phyloP scores from a whole-genome alignment of 306 rosid species.

The Styphnolobium japonicum region DNA sequence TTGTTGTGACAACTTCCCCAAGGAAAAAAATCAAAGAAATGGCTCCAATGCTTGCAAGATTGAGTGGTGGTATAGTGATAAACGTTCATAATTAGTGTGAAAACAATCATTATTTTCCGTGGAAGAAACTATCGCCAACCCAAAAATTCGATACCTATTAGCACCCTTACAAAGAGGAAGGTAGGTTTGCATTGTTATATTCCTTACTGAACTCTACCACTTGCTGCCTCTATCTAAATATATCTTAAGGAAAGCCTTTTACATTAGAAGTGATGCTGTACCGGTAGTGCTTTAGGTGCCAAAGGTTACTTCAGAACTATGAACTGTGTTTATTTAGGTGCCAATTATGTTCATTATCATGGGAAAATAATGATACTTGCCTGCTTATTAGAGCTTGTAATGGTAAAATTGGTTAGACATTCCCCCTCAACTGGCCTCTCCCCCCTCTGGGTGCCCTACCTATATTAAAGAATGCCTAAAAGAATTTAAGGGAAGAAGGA shows the following conservation, averaged over 20 bases:
- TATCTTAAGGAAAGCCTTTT: no score
- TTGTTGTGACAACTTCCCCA: slow-evolving; percentile 97
- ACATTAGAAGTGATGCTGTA: background rate
- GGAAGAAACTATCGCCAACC: slow-evolving; percentile 98
- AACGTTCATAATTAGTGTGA: slow-evolving; percentile 80
- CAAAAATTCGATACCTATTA: slow-evolving; percentile 87
- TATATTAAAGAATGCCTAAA: background rate
- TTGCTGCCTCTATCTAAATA: background rate
- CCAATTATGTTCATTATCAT: background rate
- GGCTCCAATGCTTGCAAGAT: slow-evolving; percentile 93
- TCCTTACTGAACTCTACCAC: background rate
- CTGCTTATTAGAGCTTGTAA: background rate
- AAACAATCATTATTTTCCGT: slow-evolving; percentile 96
- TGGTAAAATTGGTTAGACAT: background rate
- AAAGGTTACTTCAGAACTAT: background rate
- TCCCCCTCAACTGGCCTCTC: background rate
- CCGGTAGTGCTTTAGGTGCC: slow-evolving; percentile 1
- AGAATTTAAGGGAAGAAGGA: background rate
- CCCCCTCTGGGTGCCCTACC: background rate
- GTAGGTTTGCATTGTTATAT: slow-evolving; percentile 38
- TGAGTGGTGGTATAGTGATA: slow-evolving; percentile 92
- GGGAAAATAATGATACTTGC: background rate
- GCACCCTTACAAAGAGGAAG: slow-evolving; percentile 98
- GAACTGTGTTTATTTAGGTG: background rate
- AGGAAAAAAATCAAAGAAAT: slow-evolving; percentile 95